These are phyloP conservation scores for Collybia nuda DNA, from an alignment of 768 basidiomycete species.

Conservation along the genomic window DNA sequence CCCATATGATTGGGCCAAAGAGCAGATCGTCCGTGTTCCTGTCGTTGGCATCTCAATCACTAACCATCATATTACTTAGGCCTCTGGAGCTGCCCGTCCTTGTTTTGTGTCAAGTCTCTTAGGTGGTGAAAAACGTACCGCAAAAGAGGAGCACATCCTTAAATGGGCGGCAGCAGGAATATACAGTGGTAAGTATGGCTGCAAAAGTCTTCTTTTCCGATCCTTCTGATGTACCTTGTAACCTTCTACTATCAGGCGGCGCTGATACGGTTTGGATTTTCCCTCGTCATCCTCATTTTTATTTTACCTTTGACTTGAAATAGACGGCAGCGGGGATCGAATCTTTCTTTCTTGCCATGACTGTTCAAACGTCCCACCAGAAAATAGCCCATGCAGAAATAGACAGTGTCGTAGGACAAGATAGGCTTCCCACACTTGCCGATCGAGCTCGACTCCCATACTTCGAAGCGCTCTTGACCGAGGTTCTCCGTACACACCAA, in stretches of 20 bases:
- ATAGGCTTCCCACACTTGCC: conserved; percentile 34
- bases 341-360: conserved; percentile 22
- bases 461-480: conserved; percentile 41
- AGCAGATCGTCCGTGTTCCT: conserved; percentile 43
- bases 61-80: conserved; percentile 22
- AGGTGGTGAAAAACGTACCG: conserved; percentile 33
- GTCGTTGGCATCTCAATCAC: neutral
- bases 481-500: conserved; percentile 28
- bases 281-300: conserved; percentile 43
- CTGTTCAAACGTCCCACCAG: conserved; percentile 37
- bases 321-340: neutral
- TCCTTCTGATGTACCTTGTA: neutral
- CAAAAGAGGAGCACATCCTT: conserved; percentile 35
- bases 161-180: conserved; percentile 43
- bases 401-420: conserved; percentile 36
- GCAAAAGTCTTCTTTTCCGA: no score
- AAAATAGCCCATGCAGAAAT: conserved; percentile 53
- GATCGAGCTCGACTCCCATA: conserved; percentile 52
- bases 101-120: conserved; percentile 45
- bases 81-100: conserved; percentile 35
- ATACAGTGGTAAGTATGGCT: conserved; percentile 35
- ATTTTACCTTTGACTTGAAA: conserved; percentile 9
- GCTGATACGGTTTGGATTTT: conserved; percentile 53
- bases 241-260: conserved; percentile 29
- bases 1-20: conserved; percentile 43